A percentile compares a stretch with the other conserved stretches of the same genome.
Evolutionary conservation across 257 asterid species (phyloP).

Genomic region (Petrea volubilis): DNA sequence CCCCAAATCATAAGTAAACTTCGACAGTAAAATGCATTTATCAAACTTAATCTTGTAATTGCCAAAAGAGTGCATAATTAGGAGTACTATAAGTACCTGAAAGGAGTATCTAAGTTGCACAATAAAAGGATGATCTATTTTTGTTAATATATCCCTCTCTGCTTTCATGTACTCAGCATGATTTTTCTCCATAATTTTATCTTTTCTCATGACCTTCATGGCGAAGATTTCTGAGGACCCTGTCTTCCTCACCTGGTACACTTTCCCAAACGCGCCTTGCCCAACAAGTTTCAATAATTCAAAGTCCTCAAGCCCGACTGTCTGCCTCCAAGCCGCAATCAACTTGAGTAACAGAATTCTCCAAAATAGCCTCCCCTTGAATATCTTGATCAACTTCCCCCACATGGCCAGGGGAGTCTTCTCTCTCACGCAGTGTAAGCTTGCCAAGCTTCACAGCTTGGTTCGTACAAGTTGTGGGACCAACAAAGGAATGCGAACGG

Average conservation of each 20-base stretch:
- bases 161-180: conserved; percentile 72
- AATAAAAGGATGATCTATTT: conserved; percentile 70
- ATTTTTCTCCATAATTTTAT: conserved; percentile 74
- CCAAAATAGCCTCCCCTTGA: conserved; percentile 22
- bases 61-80: background rate
- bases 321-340: conserved; percentile 26
- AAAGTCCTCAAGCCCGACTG: conserved; percentile 68
- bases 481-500: conserved; percentile 70
- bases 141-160: conserved; percentile 77
- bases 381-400: conserved; percentile 33
- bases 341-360: conserved; percentile 19
- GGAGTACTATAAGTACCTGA: conserved; percentile 47
- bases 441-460: conserved; percentile 41
- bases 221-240: conserved; percentile 72
- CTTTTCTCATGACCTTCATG: conserved; percentile 84
- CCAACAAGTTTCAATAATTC: conserved; percentile 77
- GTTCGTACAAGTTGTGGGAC: conserved; percentile 52
- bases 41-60: background rate
- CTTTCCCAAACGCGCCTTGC: conserved; percentile 86
- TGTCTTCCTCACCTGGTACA: conserved; percentile 69
- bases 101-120: conserved; percentile 78
- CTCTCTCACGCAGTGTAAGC: conserved; percentile 41
- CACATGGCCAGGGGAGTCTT: conserved; percentile 36
- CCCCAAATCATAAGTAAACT: conserved; percentile 10
- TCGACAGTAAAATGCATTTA: background rate